phyloP scores from a whole-genome alignment of 192 early-diverging fungal species.

The Podochytrium sp. region DNA sequence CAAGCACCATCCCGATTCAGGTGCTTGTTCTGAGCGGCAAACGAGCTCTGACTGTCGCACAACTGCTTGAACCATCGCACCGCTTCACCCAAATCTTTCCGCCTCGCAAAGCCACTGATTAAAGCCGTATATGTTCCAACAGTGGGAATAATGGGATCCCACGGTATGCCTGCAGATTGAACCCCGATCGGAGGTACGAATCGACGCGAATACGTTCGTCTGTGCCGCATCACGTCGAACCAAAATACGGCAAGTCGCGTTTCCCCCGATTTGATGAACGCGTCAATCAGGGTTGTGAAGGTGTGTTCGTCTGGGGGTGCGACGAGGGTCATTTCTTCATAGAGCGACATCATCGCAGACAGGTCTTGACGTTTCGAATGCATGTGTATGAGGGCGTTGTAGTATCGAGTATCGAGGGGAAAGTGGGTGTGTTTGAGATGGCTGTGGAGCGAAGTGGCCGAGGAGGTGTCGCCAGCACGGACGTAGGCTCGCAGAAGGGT shows the following conservation, averaged over 20 bases:
- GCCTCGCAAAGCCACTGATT: conserved; percentile 21
- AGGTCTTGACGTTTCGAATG: background rate
- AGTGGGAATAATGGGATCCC: conserved; percentile 6
- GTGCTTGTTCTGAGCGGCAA: background rate
- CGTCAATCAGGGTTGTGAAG: conserved; percentile 25
- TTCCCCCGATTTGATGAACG: conserved; percentile 16
- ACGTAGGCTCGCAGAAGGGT: conserved; percentile 12
- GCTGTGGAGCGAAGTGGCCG: conserved; percentile 1
- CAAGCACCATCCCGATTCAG: background rate
- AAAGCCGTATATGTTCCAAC: conserved; percentile 18
- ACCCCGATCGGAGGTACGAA: background rate
- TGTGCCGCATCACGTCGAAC: conserved; percentile 18
- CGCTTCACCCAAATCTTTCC: conserved; percentile 22
- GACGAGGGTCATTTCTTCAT: conserved; percentile 7
- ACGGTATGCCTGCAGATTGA: background rate
- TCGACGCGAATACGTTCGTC: background rate
- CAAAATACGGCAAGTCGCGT: conserved; percentile 8
- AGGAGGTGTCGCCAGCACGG: background rate
- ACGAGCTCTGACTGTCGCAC: background rate
- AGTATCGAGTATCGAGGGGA: conserved; percentile 6
- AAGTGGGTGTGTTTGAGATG: background rate
- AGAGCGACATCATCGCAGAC: background rate
- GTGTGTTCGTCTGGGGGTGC: conserved; percentile 24
- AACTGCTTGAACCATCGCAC: conserved; percentile 20
- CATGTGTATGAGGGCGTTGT: conserved; percentile 14